Base-by-base conservation (phyloP, 768 basidiomycete genomes). In the Boletales sp. region DNA sequence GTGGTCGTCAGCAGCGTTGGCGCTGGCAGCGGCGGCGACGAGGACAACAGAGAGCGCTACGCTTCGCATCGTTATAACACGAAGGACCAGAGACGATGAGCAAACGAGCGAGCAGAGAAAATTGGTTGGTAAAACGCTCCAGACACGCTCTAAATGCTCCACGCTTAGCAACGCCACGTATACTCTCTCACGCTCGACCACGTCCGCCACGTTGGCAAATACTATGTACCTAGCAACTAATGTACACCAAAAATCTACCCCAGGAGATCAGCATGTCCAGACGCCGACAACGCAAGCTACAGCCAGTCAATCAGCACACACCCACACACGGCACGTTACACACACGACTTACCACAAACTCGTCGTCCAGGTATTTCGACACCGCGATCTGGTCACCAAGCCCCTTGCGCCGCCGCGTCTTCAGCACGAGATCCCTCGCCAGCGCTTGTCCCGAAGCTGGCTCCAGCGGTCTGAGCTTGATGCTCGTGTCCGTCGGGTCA, bases 381-480 rank as follows among this genome's bases (percentile, higher is more conserved):
- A 97, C 94, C 8, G 94, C 91, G 55, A 98, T 95, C 71, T 93
- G 90, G 69, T 98, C 95, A 21, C 93, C 93, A 27, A 98, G 80
- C 18, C 97, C 97, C 67, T 99, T 99, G 64, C 97, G 77, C 71
- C 97, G 79, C 51, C 97, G 83, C 17, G 95, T 97, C 74, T 99
- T 99, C 47, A 99, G 75, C 40, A 97, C 94, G 38, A 99, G 78
- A 71, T 99, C 95, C 55, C 95, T 73, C 40, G 95, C 94, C 38
- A 98, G 76, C 24, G 91, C 87, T 66, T 98, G 94, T 11, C 97
- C 95, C 40, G 94, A 93, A 32, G 95, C 97, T 44, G 97, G 97
- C 67, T 99, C 97, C 50, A 99, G 74, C 47, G 97, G 97, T 52
- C 94, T 82, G 48, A 97, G 83, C 71, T 95, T 91, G 72, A 99